Conservation (phyloP, 805 yeast species). For the Teunomyces kruisii region DNA sequence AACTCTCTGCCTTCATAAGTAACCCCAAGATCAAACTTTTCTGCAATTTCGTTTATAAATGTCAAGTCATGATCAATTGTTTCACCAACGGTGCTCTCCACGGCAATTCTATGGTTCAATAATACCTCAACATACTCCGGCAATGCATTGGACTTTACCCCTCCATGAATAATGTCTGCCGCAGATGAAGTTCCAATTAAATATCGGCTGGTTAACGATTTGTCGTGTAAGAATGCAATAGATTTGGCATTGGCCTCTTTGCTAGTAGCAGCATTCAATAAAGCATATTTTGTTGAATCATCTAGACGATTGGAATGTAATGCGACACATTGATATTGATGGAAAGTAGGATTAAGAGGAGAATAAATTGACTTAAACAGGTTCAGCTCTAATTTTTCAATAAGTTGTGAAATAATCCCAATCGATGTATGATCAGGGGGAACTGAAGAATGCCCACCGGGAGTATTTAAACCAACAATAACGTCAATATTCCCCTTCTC, state of each 20-base stretch:
- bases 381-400: constrained; percentile 17
- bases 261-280: constrained; percentile 36
- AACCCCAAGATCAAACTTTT: constrained; percentile 49
- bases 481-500: constrained; percentile 17
- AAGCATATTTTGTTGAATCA: constrained; percentile 20
- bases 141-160: constrained; percentile 72
- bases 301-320: constrained; percentile 27
- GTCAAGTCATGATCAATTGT: constrained; percentile 38
- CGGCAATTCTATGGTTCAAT: constrained; percentile 64
- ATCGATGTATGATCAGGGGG: constrained; percentile 31
- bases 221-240: constrained; percentile 23
- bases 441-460: constrained; percentile 31
- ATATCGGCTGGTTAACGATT: constrained; percentile 27
- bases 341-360: constrained; percentile 24
- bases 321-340: constrained; percentile 28
- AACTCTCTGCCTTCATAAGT: constrained; percentile 30
- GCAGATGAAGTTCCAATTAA: constrained; percentile 66
- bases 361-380: constrained; percentile 21
- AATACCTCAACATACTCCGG: constrained; percentile 60
- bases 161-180: constrained; percentile 65
- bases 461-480: constrained; percentile 19
- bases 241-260: constrained; percentile 34
- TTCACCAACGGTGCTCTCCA: constrained; percentile 50
- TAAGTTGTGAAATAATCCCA: constrained; percentile 25
- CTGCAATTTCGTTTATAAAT: constrained; percentile 43